Percentiles rank a stretch among this genome's conserved stretches.
These are phyloP conservation scores for Wallemia hederae DNA, from an alignment of 1,284 basidiomycete genomes.

Conservation along the genomic window DNA sequence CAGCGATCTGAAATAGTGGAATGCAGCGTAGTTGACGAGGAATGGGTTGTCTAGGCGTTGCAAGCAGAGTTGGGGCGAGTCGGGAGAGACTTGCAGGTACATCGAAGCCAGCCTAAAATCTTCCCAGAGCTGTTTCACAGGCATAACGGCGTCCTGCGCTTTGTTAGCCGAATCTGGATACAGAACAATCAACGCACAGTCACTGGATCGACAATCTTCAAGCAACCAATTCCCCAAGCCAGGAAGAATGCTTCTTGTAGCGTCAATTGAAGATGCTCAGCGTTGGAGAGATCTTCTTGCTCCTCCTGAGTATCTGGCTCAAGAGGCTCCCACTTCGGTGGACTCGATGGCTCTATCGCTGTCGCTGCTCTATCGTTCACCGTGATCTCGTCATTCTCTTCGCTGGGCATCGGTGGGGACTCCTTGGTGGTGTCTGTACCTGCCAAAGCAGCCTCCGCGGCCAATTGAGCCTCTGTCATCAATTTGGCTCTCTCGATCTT, in stretches of 20 bases:
- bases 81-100: background rate
- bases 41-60: slow-evolving; percentile 52
- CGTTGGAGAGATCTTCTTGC: slow-evolving; percentile 22
- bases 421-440: background rate
- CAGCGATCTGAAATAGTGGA: slow-evolving; percentile 82
- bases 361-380: background rate
- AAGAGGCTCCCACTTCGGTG: background rate
- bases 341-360: background rate
- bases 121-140: slow-evolving; percentile 1
- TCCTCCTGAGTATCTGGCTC: background rate
- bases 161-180: slow-evolving; percentile 11
- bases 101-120: slow-evolving; percentile 3
- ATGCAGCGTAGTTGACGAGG: slow-evolving; percentile 61
- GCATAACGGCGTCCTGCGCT: slow-evolving; percentile 19
- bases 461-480: slow-evolving; percentile 36
- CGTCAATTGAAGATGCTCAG: slow-evolving; percentile 78
- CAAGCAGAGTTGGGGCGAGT: slow-evolving; percentile 5
- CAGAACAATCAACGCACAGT: slow-evolving; percentile 24
- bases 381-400: slow-evolving; percentile 3
- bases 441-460: slow-evolving; percentile 39
- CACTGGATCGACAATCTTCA: slow-evolving; percentile 35
- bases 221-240: slow-evolving; percentile 48
- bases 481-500: slow-evolving; percentile 64
- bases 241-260: slow-evolving; percentile 82
- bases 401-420: background rate